phyloP scores from a whole-genome alignment of 306 rosid genomes.

The Pachyrhizus erosus region DNA sequence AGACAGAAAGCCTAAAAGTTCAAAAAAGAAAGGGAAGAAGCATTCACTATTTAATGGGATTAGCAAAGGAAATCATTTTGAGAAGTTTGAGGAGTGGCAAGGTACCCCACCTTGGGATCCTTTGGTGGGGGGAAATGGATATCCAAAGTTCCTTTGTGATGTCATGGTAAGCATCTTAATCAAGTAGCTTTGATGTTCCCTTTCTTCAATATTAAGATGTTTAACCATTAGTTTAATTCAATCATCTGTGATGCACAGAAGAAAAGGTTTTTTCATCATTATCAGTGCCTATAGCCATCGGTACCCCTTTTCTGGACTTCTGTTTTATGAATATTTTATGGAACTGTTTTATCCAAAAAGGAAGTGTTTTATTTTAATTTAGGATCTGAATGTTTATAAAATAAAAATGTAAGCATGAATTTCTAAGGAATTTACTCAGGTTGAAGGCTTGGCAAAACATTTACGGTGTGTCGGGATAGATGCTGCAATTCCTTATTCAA shows the following conservation, averaged over 20 bases:
- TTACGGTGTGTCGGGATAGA: constrained; percentile 92
- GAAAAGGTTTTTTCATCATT: constrained; percentile 16
- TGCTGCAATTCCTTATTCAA: constrained; percentile 84
- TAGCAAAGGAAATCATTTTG: constrained; percentile 53
- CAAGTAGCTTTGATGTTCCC: constrained; percentile 19
- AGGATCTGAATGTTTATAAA: constrained; percentile 30
- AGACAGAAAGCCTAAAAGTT: constrained; percentile 62
- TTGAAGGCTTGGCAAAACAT: constrained; percentile 97
- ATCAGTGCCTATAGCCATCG: constrained; percentile 15
- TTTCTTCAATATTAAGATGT: constrained; percentile 13
- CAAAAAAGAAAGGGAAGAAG: constrained; percentile 67
- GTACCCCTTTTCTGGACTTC: background rate
- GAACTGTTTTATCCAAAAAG: constrained; percentile 11
- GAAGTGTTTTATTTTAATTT: constrained; percentile 25
- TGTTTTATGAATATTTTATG: constrained; percentile 26
- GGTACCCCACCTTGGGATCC: constrained; percentile 82
- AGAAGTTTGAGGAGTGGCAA: constrained; percentile 64
- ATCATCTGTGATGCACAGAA: background rate
- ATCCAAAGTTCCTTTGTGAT: constrained; percentile 87
- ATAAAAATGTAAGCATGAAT: constrained; percentile 31
- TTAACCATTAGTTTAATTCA: constrained; percentile 38
- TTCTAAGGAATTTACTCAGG: constrained; percentile 61
- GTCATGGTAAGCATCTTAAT: constrained; percentile 74
- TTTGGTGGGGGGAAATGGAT: constrained; percentile 75
- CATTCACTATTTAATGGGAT: constrained; percentile 51